Evolutionary conservation across 306 rosid species (phyloP), one percentile per base, ranked within the genome.

Genomic region (Rosa multiflora): DNA sequence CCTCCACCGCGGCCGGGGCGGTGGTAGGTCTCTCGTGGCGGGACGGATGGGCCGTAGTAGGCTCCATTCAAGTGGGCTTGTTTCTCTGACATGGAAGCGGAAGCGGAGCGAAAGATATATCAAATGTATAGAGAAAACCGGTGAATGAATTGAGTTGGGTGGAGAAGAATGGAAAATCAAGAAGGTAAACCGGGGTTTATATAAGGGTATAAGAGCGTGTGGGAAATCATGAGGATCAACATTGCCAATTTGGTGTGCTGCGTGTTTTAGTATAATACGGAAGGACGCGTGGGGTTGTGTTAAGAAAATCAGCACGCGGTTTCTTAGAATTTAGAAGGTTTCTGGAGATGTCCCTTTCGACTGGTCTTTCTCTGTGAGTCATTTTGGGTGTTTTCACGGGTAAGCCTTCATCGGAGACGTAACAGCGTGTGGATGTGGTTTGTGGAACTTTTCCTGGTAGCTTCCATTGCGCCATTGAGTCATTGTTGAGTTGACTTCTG

Each of bases 11-110:
- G 83, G n/a, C 81, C 59, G 0, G 74, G 85, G 11, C 88, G 89
- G 81, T 79, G 78, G 86, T 83, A 66, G 74, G 86, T 75, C 73
- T 32, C 53, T 53, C 0, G 82, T 58, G 95, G 91, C 0, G 98
- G 98, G 67, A 91, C 68, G 1, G 98, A 72, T 1, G 98, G 97
- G 44, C 97, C 98, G 83, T 94, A 89, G 79, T 87, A 91, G 44
- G 98, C 92, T 29, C 97, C 98, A 85, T 93, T 93, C 49, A 93
- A 67, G 1, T 88, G 81, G 12, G 85, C 17, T 47, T 75, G 84
- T 8, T 88, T 87, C 55, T 82, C 82, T 1, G 92, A 81, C 93
- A 92, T 66, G 23, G 46, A 35, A 37, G 4, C 23, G 14, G 46
- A 66, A 66, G 37, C 8, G 11, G 39, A 61, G 32, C 8, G 18